Evolutionary conservation across 495 filamentous ascomycete species (phyloP), one percentile per base, ranked within the genome.

Genomic region (Penicillium atrosanguineum): DNA sequence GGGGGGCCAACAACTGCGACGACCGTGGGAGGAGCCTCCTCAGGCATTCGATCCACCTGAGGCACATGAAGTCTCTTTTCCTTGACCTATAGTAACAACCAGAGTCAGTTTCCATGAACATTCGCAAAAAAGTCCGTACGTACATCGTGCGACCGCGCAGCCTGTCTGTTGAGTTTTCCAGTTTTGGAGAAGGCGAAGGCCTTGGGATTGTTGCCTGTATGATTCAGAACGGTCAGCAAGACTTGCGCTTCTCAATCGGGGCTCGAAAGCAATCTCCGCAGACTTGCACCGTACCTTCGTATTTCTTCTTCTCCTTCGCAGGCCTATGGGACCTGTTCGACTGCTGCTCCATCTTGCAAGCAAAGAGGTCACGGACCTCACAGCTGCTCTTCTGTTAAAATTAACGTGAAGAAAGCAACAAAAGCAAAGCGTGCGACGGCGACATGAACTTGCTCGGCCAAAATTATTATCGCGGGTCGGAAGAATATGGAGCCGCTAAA

Each of bases 31-130:
- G 94, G 90, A n/a, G 94, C 86, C 70, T 97, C 95, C 64, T 96
- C 91, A 44, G 94, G 95, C 54, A 97, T 76, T 50, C 94, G 85
- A 74, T 98, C 94, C 67, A 97, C 87, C 57, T 95, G 86, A 29
- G 94, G 94, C 14, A 97, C 94, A 81, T 98, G 94, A 19, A 97
- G 76, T 31, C 92, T 80, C 71, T 95, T 97, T 73, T 98, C 94
- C 80, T 89, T 92, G 69, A 96, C 83, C 86, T 93, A 64, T 23
- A 50, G 39, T 31, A 57, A 48, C 42, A 58, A 45, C 49, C n/a
- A 21, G n/a, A 31, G 53, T 69, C 52, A 69, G 67, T 29, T 41
- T 55, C 5, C 6, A 42, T 31, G 41, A n/a, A 9, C 28, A 18
- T 19, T 15, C 9, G 48, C 11, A 28, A 34, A 50, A 34, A 18